Evolutionary conservation across 805 yeast species (phyloP).

Genomic region (Pichia gijzeniarum): DNA sequence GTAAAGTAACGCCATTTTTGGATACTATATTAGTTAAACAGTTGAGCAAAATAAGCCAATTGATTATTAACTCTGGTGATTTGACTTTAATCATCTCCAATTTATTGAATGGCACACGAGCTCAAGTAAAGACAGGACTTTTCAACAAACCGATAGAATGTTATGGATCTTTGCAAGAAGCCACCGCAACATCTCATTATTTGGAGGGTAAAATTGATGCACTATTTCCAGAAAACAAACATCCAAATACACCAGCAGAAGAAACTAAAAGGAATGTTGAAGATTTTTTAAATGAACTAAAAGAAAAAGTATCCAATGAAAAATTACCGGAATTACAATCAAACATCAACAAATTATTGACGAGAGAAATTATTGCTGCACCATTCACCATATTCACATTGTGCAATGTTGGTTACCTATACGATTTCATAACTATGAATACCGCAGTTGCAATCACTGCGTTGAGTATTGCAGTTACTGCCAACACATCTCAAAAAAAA

Average conservation of each 20-base stretch:
- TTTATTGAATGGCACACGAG: constrained; percentile 21
- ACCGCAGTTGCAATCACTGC: constrained; percentile 24
- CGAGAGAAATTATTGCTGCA: constrained; percentile 21
- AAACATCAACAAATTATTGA: constrained; percentile 20
- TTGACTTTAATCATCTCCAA: constrained; percentile 26
- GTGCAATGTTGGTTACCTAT: constrained; percentile 23
- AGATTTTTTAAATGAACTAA: neutral
- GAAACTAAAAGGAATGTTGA: neutral
- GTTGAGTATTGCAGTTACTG: constrained; percentile 24
- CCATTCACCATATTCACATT: constrained; percentile 24
- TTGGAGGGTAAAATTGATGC: constrained; percentile 29
- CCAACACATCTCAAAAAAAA: constrained; percentile 23
- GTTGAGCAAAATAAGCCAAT: constrained; percentile 25
- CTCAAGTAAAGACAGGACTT: constrained; percentile 21
- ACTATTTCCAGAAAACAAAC: constrained; percentile 13
- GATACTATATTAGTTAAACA: constrained; percentile 22
- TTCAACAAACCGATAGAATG: constrained; percentile 23
- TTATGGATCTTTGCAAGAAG: constrained; percentile 27
- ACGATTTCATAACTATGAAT: constrained; percentile 24
- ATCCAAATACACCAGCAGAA: neutral
- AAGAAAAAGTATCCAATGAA: constrained; percentile 8
- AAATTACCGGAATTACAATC: constrained; percentile 26
- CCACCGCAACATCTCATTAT: constrained; percentile 23
- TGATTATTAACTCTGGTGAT: constrained; percentile 30
- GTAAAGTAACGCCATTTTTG: constrained; percentile 27